Evolutionary conservation across 1,284 basidiomycete species (phyloP).

Genomic region (Rhodotorula sp.): DNA sequence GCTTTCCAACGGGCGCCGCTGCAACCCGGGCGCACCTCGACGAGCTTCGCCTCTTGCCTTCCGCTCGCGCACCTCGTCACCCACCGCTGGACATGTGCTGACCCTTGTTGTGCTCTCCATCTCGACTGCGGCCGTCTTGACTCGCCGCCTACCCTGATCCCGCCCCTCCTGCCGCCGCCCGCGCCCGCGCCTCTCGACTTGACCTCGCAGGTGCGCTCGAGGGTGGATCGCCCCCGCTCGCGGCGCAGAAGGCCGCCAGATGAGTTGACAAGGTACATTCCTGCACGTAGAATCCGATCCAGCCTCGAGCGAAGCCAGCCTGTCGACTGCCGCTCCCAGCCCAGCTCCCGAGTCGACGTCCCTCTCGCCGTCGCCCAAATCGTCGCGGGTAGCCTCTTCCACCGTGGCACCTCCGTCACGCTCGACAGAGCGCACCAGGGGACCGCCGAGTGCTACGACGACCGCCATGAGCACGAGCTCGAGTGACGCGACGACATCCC

Average conservation of each 20-base stretch:
- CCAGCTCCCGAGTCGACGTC: neutral
- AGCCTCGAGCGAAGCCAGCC: no score
- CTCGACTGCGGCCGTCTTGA: neutral
- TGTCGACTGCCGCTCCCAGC: no score
- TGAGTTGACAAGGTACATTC: no score
- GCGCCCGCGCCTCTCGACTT: neutral
- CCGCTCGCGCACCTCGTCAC: no score
- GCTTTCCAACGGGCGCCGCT: neutral
- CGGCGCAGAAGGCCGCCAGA: no score
- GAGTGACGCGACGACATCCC: neutral
- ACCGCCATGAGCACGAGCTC: neutral
- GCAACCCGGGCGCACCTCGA: neutral
- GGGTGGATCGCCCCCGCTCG: no score
- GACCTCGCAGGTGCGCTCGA: no score
- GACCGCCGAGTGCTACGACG: neutral
- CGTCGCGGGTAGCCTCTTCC: neutral
- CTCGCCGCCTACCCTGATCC: neutral
- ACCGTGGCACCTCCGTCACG: neutral
- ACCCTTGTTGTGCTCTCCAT: no score
- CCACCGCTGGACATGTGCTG: neutral
- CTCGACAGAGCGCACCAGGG: neutral
- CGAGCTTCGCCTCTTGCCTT: neutral
- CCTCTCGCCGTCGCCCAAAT: neutral
- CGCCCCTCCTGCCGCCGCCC: neutral
- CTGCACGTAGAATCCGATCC: no score